phyloP scores from a whole-genome alignment of 164 flowering plant genomes.

The Vitis rotundifolia region DNA sequence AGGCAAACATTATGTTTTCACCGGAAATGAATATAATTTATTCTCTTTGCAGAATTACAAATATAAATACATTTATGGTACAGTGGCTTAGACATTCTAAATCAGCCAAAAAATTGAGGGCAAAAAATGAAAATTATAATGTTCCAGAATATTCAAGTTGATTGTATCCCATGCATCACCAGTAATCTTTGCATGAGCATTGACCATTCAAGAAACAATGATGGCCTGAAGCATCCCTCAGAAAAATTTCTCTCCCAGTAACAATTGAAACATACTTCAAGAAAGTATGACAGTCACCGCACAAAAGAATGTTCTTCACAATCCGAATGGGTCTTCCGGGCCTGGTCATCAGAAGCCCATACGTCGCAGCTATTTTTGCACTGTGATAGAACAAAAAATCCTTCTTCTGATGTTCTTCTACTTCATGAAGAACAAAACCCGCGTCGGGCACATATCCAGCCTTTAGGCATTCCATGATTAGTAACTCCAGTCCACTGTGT shows the following conservation, averaged over 20 bases:
- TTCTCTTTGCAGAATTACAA: not conserved
- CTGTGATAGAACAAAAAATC: conserved; percentile 83
- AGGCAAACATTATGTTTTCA: no score
- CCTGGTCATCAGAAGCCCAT: conserved; percentile 57
- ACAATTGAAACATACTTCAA: conserved; percentile 68
- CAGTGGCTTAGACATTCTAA: not conserved
- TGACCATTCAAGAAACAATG: conserved; percentile 69
- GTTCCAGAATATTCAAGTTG: no score
- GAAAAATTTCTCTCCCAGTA: conserved; percentile 58
- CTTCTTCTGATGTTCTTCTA: conserved; percentile 84
- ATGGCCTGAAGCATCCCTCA: conserved; percentile 85
- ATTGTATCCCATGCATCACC: conserved; percentile 33
- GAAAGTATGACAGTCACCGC: conserved; percentile 92
- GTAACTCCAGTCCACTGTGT: conserved; percentile 66
- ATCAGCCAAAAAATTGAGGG: no score
- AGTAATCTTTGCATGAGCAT: conserved; percentile 73
- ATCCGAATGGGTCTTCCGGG: conserved; percentile 60
- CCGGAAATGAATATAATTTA: no score
- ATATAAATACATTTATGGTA: not conserved
- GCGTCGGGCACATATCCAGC: conserved; percentile 89
- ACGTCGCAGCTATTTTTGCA: conserved; percentile 80
- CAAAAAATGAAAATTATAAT: no score
- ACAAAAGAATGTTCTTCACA: conserved; percentile 70
- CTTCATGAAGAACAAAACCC: conserved; percentile 91
- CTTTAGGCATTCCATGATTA: conserved; percentile 73